Base-by-base conservation (phyloP, 129 eudicot species). In the Tagetes erecta region DNA sequence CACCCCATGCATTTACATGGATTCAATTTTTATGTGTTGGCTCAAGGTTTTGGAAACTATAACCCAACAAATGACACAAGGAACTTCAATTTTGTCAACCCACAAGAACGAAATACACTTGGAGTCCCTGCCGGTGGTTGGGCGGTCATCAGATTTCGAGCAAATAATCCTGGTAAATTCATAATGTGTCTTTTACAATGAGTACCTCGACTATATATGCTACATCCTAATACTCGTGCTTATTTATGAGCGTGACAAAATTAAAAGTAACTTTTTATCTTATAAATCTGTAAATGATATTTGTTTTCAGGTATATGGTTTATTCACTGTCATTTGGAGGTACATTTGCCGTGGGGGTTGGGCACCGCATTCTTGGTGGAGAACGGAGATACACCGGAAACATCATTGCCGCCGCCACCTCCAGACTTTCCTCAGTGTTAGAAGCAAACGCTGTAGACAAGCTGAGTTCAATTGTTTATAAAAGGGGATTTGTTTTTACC, bases 1-100 rank as follows among this genome's bases (percentile, higher is more conserved):
- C 96, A 90, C 47, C 96, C 96, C 0, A 86, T 89, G 39, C 92
- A 90, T 41, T 49, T 87, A 71, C 96, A 90, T 42, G 91, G 96
- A 14, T 84, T 77, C 72, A 87, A 87, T 50, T 88, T 91, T 69
- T 70, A 80, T 13, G 88, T 88, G 0, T 57, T 88, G 83, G 97
- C 88, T 10, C 92, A 83, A 73, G 96, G 96, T 0, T 86, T 88
- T 59, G 97, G 96, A 0, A 91, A 91, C 53, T 91, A 84, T 47
- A 70, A 88, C 59, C 64, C 87, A 1, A n/a, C 56, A 0, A 74
- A 31, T 1, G 90, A 73, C 70, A 55, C 83, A 1, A 45, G 36
- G 41, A 86, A 74, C 14, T 88, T 91, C 56, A 88, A 91, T 62
- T 13, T 87, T 0, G 64, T 65, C 4, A 81, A 90, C 74, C 96